Percentiles rank a stretch among this genome's conserved stretches.
Conservation (phyloP, 495 filamentous ascomycete species). For the Neurospora sp. region DNA sequence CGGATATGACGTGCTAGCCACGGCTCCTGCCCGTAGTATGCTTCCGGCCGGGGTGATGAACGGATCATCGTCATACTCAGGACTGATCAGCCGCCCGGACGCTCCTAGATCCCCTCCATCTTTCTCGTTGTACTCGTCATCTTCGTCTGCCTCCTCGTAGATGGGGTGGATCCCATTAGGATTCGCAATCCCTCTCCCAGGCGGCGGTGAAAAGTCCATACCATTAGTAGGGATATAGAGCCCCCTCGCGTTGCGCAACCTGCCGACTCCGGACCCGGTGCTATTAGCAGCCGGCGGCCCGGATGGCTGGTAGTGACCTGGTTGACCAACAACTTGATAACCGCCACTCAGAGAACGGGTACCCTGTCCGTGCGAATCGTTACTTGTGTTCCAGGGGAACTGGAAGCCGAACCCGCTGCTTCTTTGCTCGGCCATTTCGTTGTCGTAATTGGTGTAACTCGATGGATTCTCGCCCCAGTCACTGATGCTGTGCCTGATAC, state of each 20-base stretch:
- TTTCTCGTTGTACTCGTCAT: constrained; percentile 53
- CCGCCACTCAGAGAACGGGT: constrained; percentile 19
- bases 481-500: constrained; percentile 10
- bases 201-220: constrained; percentile 13
- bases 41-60: constrained; percentile 28
- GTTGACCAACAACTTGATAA: background rate
- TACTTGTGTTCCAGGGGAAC: constrained; percentile 23
- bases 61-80: constrained; percentile 26
- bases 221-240: constrained; percentile 21
- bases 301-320: background rate
- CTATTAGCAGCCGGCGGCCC: background rate
- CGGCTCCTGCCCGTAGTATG: background rate
- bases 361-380: constrained; percentile 30
- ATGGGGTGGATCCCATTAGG: constrained; percentile 42
- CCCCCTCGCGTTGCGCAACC: constrained; percentile 13
- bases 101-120: constrained; percentile 5
- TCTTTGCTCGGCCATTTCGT: constrained; percentile 41
- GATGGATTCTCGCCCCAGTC: background rate
- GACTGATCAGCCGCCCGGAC: constrained; percentile 8
- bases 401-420: constrained; percentile 6
- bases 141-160: constrained; percentile 52
- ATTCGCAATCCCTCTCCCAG: background rate
- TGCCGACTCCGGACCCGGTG: background rate
- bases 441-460: constrained; percentile 14
- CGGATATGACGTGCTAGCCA: background rate